Percentiles rank a stretch among this genome's conserved stretches.
Evolutionary conservation across 225 moss, liverwort and hornwort genomes (phyloP).

Genomic region (Straminergon stramineum): DNA sequence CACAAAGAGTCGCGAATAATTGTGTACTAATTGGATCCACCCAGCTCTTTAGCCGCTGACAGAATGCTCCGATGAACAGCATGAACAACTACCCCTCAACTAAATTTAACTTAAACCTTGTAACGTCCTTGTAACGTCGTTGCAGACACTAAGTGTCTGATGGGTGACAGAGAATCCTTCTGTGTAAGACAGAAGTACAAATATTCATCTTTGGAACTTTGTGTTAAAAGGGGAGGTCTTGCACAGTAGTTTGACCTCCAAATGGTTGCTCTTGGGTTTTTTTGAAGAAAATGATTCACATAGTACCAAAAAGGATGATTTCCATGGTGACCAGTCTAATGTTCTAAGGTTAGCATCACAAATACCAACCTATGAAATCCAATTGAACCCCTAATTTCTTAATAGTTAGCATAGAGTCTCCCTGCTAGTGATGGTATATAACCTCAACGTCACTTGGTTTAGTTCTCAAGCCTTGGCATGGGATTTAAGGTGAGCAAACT

Average conservation of each 20-base stretch:
- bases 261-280: no score
- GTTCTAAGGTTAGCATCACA: no score
- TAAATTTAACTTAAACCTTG: neutral
- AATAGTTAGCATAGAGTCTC: neutral
- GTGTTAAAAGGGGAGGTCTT: no score
- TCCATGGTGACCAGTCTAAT: fast-evolving
- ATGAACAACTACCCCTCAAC: neutral
- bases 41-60: neutral
- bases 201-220: neutral
- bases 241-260: neutral
- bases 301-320: fast-evolving
- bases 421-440: fast-evolving
- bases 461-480: fast-evolving
- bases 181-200: neutral
- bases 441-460: fast-evolving
- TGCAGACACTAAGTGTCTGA: neutral
- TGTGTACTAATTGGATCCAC: neutral
- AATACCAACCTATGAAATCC: no score
- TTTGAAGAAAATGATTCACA: neutral
- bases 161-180: neutral
- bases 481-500: fast-evolving
- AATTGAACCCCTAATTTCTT: neutral
- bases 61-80: no score
- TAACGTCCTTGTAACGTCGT: fast-evolving
- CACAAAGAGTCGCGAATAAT: neutral